phyloP scores from a whole-genome alignment of 2,329 filamentous ascomycete genomes.

The Calonectria pseudoturangicola region DNA sequence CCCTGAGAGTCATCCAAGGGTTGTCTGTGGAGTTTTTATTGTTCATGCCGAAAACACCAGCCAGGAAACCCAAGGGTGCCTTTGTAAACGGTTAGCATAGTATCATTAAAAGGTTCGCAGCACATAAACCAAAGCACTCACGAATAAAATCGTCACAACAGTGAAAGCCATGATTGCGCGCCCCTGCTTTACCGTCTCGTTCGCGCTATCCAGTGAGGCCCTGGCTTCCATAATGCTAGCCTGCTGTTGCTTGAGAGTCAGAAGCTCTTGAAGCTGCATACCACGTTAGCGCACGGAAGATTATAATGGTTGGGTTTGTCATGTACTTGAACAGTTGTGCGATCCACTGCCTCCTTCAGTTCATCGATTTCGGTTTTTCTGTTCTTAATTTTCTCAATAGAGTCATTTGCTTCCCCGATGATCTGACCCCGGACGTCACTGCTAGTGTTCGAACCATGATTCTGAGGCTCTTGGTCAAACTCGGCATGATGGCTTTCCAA shows the following conservation, averaged over 20 bases:
- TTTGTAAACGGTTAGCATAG: no score
- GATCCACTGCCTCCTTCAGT: not conserved
- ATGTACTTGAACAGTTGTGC: not conserved
- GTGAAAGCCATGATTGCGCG: constrained; percentile 24
- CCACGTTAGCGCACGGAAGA: not conserved
- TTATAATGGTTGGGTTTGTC: not conserved
- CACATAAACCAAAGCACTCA: not conserved
- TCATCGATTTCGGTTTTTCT: constrained; percentile 5
- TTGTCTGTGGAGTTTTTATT: constrained; percentile 1
- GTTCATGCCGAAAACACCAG: constrained; percentile 19
- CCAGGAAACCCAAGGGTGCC: constrained; percentile 6
- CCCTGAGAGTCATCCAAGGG: constrained; percentile 12
- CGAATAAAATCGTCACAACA: constrained; percentile 15
- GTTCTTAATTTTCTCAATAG: not conserved
- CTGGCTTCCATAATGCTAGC: constrained; percentile 17
- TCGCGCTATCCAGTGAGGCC: not conserved
- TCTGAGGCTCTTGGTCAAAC: constrained; percentile 3
- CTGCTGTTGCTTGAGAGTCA: constrained; percentile 16
- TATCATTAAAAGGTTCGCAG: no score
- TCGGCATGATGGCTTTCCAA: not conserved
- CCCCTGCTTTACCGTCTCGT: not conserved
- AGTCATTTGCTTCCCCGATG: constrained; percentile 8
- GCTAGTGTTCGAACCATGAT: not conserved
- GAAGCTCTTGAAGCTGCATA: constrained; percentile 2
- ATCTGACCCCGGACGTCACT: no score